These are phyloP conservation scores for Paraphaeosphaeria sporulosa DNA, from an alignment of 2,329 filamentous ascomycete species.

Conservation along the genomic window DNA sequence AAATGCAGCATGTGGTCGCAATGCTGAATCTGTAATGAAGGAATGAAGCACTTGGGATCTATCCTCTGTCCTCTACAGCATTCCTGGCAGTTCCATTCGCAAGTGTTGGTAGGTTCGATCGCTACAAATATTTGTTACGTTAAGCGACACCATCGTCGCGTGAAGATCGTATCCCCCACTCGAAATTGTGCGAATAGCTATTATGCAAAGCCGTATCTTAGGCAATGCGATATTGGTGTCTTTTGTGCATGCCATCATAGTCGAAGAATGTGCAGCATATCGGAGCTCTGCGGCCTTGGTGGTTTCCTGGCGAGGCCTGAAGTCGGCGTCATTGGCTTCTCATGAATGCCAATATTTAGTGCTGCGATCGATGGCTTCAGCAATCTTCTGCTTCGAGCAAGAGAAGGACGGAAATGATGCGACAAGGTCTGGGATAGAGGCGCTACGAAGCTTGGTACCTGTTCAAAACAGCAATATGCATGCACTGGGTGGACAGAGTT, in stretches of 20 bases:
- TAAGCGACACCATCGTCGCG: background rate
- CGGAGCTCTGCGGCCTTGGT: constrained; percentile 1
- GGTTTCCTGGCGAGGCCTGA: constrained; percentile 1
- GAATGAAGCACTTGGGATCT: background rate
- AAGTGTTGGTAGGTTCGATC: background rate
- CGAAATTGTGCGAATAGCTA: background rate
- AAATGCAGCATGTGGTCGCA: constrained; percentile 26
- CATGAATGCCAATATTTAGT: constrained; percentile 30
- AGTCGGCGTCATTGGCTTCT: constrained; percentile 3
- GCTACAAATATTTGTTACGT: background rate
- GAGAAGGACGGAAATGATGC: background rate
- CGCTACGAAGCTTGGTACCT: background rate
- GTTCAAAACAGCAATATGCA: background rate
- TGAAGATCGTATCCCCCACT: background rate
- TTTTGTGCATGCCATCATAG: background rate
- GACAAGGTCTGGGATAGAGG: background rate
- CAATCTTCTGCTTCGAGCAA: constrained; percentile 19
- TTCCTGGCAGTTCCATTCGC: background rate
- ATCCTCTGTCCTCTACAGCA: background rate
- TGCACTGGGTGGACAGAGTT: background rate
- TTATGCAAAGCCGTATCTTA: background rate
- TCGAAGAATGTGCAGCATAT: background rate
- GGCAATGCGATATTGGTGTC: background rate
- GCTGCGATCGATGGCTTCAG: constrained; percentile 22
- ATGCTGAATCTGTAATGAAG: background rate